Conservation (phyloP, 2,329 filamentous ascomycete genomes). For the Epichloe amarillans region DNA sequence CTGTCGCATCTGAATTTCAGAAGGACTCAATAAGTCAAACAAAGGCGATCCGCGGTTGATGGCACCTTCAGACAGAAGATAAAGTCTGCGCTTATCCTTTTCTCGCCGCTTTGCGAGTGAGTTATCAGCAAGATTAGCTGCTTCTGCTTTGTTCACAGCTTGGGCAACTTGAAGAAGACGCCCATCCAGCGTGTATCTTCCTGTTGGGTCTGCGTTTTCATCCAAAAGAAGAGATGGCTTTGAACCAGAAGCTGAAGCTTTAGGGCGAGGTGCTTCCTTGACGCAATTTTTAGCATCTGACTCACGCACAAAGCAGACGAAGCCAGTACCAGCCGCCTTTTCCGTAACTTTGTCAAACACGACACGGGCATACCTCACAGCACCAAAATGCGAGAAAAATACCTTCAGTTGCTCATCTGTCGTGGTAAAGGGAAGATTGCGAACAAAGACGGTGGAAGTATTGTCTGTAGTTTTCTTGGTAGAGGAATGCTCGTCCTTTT, state of each 20-base stretch:
- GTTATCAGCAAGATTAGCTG: constrained; percentile 58
- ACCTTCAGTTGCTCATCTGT: constrained; percentile 71
- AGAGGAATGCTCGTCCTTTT: constrained; percentile 13
- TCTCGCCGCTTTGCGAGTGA: constrained; percentile 50
- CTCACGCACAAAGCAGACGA: constrained; percentile 78
- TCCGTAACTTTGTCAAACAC: constrained; percentile 80
- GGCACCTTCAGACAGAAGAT: constrained; percentile 74
- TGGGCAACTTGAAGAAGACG: constrained; percentile 73
- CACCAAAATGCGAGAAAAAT: constrained; percentile 81
- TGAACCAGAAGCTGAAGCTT: constrained; percentile 31
- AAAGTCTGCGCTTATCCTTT: constrained; percentile 82
- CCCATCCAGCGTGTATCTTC: constrained; percentile 81
- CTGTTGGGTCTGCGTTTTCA: constrained; percentile 66
- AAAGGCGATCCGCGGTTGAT: constrained; percentile 66
- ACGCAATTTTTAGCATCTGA: constrained; percentile 68
- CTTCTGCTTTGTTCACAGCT: constrained; percentile 75
- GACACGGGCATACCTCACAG: constrained; percentile 79
- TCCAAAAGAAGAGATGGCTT: constrained; percentile 81
- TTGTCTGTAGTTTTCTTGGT: constrained; percentile 42
- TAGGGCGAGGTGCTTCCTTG: constrained; percentile 53
- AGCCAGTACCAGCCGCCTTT: constrained; percentile 80
- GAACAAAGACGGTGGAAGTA: constrained; percentile 73
- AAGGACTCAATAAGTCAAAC: constrained; percentile 60
- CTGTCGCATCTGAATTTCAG: constrained; percentile 79
- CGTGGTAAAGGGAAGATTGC: constrained; percentile 83